These are phyloP conservation scores for Polychaeton citri DNA, from an alignment of 2,329 filamentous ascomycete genomes.

Conservation along the genomic window DNA sequence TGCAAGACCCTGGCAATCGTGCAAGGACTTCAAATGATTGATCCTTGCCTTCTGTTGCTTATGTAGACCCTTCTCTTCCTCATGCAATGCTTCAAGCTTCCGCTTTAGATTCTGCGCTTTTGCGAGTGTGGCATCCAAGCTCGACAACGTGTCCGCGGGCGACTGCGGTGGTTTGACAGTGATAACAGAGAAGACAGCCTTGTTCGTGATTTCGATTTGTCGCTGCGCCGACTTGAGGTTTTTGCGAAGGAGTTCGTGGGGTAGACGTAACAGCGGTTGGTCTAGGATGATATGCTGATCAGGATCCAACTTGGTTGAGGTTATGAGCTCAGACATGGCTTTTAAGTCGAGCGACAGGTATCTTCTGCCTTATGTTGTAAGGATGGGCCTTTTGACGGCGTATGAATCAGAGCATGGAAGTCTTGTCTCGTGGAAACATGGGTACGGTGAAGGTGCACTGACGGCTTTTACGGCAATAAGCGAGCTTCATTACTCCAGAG, in stretches of 20 bases:
- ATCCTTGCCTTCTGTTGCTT: slow-evolving; percentile 63
- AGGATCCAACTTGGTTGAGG: slow-evolving; percentile 55
- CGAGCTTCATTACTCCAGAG: too few species aligned
- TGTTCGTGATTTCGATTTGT: slow-evolving; percentile 58
- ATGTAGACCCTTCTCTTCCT: slow-evolving; percentile 68
- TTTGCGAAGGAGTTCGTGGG: slow-evolving; percentile 81
- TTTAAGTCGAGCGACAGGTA: too few species aligned
- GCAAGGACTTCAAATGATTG: slow-evolving; percentile 67
- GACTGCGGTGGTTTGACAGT: slow-evolving; percentile 42
- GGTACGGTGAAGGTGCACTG: too few species aligned
- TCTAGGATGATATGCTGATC: slow-evolving; percentile 70
- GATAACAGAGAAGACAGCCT: slow-evolving; percentile 45
- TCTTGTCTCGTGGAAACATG: too few species aligned
- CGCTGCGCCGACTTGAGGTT: slow-evolving; percentile 83
- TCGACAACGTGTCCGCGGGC: slow-evolving; percentile 60
- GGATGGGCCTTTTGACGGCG: too few species aligned
- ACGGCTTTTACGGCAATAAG: too few species aligned
- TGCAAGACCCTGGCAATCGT: slow-evolving; percentile 64
- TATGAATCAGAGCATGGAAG: too few species aligned
- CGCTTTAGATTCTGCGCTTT: slow-evolving; percentile 79
- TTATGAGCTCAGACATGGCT: slow-evolving; percentile 31
- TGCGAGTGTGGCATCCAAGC: slow-evolving; percentile 71
- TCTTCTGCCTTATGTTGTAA: too few species aligned
- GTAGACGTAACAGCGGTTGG: slow-evolving; percentile 83
- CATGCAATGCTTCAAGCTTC: slow-evolving; percentile 64